phyloP scores from a whole-genome alignment of 805 yeast genomes.

The Ogataea corticis region DNA sequence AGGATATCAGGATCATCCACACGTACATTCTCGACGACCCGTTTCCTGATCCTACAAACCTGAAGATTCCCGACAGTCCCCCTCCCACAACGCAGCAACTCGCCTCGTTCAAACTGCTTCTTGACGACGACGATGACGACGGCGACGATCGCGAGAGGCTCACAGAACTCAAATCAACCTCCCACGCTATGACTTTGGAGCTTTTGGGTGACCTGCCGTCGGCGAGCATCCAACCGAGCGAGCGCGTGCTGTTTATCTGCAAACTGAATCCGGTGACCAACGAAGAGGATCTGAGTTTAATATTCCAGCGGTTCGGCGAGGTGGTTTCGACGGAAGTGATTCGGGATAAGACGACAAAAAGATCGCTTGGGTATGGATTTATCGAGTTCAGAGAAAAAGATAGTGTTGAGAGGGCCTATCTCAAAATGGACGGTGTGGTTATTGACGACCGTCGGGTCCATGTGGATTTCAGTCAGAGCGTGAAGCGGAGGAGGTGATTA shows the following conservation, averaged over 20 bases:
- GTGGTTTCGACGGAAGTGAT: conserved; percentile 54
- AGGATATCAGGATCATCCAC: conserved; percentile 53
- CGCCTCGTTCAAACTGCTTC: conserved; percentile 34
- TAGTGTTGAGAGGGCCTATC: conserved; percentile 62
- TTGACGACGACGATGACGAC: conserved; percentile 25
- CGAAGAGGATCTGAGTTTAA: conserved; percentile 53
- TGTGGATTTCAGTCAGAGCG: conserved; percentile 69
- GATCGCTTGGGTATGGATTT: conserved; percentile 62
- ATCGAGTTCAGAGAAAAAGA: conserved; percentile 51
- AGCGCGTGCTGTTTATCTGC: conserved; percentile 61
- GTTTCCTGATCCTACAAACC: conserved; percentile 38
- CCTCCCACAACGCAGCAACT: conserved; percentile 35
- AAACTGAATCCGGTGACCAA: conserved; percentile 61
- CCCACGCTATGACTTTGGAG: conserved; percentile 63
- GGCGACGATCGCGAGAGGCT: conserved; percentile 20
- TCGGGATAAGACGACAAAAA: conserved; percentile 46
- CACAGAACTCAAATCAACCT: conserved; percentile 37
- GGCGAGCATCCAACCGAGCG: conserved; percentile 60
- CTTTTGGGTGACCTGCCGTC: conserved; percentile 63
- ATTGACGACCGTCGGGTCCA: conserved; percentile 65
- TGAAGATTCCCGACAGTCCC: conserved; percentile 33
- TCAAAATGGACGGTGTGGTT: conserved; percentile 58
- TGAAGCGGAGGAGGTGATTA: conserved; percentile 14
- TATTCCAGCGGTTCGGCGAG: conserved; percentile 63
- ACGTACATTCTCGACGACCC: conserved; percentile 57